These are phyloP conservation scores for Leucaena leucocephala DNA, from an alignment of 306 rosid genomes.

Conservation along the genomic window DNA sequence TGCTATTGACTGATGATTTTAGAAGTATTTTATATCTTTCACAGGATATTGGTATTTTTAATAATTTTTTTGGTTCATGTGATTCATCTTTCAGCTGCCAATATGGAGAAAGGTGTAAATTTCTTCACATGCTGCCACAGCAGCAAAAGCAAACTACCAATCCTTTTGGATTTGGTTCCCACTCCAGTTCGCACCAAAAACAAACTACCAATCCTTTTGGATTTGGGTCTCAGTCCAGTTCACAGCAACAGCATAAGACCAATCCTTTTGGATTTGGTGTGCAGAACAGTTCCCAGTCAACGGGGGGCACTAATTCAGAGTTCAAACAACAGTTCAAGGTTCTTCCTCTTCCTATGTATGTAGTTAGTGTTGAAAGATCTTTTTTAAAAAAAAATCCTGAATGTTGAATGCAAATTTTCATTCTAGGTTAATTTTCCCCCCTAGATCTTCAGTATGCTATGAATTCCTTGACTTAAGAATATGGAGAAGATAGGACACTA, in stretches of 20 bases:
- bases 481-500: background rate
- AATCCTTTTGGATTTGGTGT: conserved; percentile 87
- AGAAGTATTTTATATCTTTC: background rate
- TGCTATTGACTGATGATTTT: background rate
- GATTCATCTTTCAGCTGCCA: conserved; percentile 57
- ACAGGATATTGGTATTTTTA: background rate
- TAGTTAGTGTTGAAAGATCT: background rate
- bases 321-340: conserved; percentile 67
- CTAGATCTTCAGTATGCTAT: background rate
- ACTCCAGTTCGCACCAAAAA: conserved; percentile 8
- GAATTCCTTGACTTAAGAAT: conserved; percentile 18
- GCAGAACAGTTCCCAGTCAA: conserved; percentile 54
- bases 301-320: conserved; percentile 40
- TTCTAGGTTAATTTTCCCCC: background rate
- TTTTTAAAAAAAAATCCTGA: background rate
- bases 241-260: conserved; percentile 53
- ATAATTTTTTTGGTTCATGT: background rate
- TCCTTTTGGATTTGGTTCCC: conserved; percentile 60
- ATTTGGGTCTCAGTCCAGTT: background rate
- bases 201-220: too few species aligned
- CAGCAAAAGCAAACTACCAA: conserved; percentile 49
- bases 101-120: conserved; percentile 75
- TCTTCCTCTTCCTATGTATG: conserved; percentile 23
- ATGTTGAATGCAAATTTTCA: background rate
- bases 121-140: conserved; percentile 57